Evolutionary conservation across 176 grass and related monocot species (phyloP).

Genomic region (Cenchrus fungigraminus): DNA sequence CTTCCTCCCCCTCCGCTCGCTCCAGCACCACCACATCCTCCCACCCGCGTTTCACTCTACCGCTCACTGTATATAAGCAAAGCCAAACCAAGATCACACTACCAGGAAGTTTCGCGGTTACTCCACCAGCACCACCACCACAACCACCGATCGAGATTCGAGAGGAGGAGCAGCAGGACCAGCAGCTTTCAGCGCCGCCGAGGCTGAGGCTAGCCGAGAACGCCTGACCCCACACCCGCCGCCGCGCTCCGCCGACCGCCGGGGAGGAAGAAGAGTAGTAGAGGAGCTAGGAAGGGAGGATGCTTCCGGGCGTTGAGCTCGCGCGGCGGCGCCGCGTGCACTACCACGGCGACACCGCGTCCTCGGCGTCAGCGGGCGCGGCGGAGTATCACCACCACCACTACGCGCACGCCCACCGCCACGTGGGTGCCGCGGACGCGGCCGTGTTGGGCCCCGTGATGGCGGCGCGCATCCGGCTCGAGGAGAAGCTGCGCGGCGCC

Average conservation of each 20-base stretch:
- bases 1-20: no score
- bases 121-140: no score
- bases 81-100: no score
- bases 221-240: no score
- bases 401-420: neutral
- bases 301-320: constrained; percentile 84
- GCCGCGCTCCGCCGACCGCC: neutral
- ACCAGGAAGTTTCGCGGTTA: no score
- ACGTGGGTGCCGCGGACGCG: neutral
- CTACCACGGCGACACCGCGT: constrained; percentile 50
- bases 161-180: no score
- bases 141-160: no score
- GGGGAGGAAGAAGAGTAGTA: neutral
- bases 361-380: neutral
- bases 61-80: no score
- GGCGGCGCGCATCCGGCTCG: constrained; percentile 71
- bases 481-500: constrained; percentile 75
- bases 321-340: constrained; percentile 79
- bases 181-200: no score
- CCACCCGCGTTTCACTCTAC: no score
- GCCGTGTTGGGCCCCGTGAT: constrained; percentile 53
- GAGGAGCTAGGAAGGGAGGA: neutral
- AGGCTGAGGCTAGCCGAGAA: neutral
- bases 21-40: no score
- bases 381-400: constrained; percentile 33